Evolutionary conservation across 306 rosid species (phyloP), one percentile per base, ranked within the genome.

Genomic region (Begonia loranthoides): DNA sequence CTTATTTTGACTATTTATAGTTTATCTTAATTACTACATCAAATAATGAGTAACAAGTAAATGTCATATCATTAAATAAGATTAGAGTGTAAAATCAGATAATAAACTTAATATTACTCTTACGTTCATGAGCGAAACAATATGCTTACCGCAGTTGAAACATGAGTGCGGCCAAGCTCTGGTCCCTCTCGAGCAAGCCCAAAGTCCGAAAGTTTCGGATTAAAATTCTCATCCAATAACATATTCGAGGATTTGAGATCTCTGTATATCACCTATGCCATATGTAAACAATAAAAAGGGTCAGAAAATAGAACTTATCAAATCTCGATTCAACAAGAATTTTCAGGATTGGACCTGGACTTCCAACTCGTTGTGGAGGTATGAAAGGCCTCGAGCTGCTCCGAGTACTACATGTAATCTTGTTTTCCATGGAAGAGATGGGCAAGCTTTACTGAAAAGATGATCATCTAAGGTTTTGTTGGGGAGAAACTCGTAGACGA

Each of bases 111-210:
- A 76, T 75, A 40, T 62, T 81, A 17, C 76, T 69, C 36, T 0
- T 28, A 28, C 8, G 8, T 28, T 2, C 8, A 7, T 28, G 36
- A 62, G 34, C 55, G 4, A 39, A 13, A 66, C 57, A 57, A 38
- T 50, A 55, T 39, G 64, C 93, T 82, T 79, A 87, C 95, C 28
- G 86, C 93, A 14, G 95, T 87, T 50, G 95, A 87, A 69, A 87
- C 95, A 71, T 87, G 95, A 41, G 93, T 79, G 41, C 58, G 70
- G 2, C 93, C 95, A 11, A 68, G 71, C 53, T 50, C 59, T 12
- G 95, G 95, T 19, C 95, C 95, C 71, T 87, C 89, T 71, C 95
- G 69, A 12, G 93, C 95, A 51, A 87, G 93, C 63, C 95, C 95
- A 1, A 87, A 87, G 74, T 87, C 95, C 3, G 95, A 87, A 65